Evolutionary conservation across 805 yeast genomes (phyloP).

Genomic region (Wickerhamiella cacticola): DNA sequence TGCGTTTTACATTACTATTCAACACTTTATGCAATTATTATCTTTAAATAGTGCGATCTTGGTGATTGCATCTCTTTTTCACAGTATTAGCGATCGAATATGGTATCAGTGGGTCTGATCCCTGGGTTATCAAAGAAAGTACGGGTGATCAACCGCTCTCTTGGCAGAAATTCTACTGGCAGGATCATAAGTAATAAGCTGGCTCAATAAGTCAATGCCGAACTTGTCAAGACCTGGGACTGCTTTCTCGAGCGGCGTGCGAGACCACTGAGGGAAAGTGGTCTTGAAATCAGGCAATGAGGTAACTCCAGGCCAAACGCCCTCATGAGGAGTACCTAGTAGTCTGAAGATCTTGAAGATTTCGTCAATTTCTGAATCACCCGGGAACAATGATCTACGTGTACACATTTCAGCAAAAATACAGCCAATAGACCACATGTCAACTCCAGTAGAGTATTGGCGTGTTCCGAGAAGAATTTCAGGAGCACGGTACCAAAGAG

Average conservation of each 20-base stretch:
- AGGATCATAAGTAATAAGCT: conserved; percentile 81
- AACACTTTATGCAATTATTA: conserved; percentile 1
- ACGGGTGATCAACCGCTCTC: conserved; percentile 81
- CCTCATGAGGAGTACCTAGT: conserved; percentile 89
- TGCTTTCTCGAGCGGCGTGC: conserved; percentile 51
- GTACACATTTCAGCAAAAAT: conserved; percentile 97
- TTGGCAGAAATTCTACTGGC: conserved; percentile 88
- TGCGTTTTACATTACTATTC: background rate
- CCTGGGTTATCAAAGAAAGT: conserved; percentile 35
- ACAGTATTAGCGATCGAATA: background rate
- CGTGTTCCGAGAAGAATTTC: conserved; percentile 92
- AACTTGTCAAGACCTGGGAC: conserved; percentile 72
- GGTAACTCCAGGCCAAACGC: conserved; percentile 87
- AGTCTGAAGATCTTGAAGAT: conserved; percentile 84
- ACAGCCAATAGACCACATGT: conserved; percentile 98
- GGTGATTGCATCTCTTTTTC: no score
- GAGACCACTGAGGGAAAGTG: conserved; percentile 82
- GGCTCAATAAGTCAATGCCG: conserved; percentile 70
- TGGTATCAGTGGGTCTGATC: no score
- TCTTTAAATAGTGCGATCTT: background rate
- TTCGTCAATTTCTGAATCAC: conserved; percentile 96
- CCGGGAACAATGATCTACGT: conserved; percentile 90
- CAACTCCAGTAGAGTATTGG: conserved; percentile 95
- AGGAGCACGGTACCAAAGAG: conserved; percentile 96
- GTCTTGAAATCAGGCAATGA: conserved; percentile 86